Base-by-base conservation (phyloP, 495 filamentous ascomycete genomes). In the Podospora didyma region DNA sequence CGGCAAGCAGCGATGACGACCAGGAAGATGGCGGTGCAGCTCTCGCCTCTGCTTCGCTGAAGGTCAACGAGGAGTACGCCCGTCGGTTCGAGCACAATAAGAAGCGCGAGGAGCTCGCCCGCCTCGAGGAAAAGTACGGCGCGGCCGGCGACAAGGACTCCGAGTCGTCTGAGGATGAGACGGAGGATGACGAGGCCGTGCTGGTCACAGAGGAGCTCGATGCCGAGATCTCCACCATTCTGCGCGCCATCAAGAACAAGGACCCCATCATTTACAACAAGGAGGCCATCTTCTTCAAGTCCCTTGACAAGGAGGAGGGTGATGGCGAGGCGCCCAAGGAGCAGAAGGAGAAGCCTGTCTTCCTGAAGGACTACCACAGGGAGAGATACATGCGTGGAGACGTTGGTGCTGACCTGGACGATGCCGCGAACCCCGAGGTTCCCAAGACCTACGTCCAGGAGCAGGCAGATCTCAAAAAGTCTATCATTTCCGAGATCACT, bases 41-140 rank as follows among this genome's bases (percentile, higher is more conserved):
- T 47, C 79, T 81, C 49, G 78, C 71, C 23, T 78, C 77, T 41
- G 73, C 77, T 41, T 62, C 71, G 24, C 82, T 96, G 71, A 92
- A 88, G 64, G 85, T 98, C 75, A 98, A 98, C 70, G 79, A 89
- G 64, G 89, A 93, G 51, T 98, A 87, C 69, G 94, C 94, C 53
- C 82, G 83, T 61, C 78, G 90, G 37, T 97, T 97, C 63, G 92
- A 97, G 69, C 79, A 96, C 68, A 98, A 98, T 75, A 96, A 97
- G 77, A 94, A 93, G 75, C 83, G 94, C 24, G 91, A 94, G 72
- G 94, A 98, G 67, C 76, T 87, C 52, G 83, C 88, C n/a, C 80
- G 85, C 66, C 90, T 97, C 69, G 89, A 96, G 70, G 83, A 92
- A 48, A 96, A 95, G 70, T 90, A 89, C 71, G 86, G 86, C 61